A percentile compares a stretch with the other conserved stretches of the same genome.
These are phyloP conservation scores for Pestalotiopsis sp. DNA, from an alignment of 2,329 filamentous ascomycete genomes.

Conservation along the genomic window DNA sequence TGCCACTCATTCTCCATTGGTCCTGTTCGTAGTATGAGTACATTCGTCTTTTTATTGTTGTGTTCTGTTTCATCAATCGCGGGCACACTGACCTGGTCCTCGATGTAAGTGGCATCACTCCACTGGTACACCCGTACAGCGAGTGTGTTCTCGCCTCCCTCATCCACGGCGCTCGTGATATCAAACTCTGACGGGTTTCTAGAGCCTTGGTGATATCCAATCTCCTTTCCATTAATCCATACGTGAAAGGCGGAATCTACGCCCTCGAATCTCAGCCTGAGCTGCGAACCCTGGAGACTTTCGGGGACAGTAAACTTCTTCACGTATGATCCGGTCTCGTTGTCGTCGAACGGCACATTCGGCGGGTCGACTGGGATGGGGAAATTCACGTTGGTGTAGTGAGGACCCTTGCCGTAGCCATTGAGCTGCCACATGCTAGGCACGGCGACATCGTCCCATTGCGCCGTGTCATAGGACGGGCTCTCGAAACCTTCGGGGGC, in stretches of 20 bases:
- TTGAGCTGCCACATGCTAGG: slow-evolving; percentile 74
- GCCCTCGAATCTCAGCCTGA: slow-evolving; percentile 62
- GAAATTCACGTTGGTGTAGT: slow-evolving; percentile 71
- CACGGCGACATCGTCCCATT: slow-evolving; percentile 58
- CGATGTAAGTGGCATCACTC: slow-evolving; percentile 62
- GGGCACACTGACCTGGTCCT: slow-evolving; percentile 45
- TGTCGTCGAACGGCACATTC: slow-evolving; percentile 55
- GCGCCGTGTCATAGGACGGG: slow-evolving; percentile 25
- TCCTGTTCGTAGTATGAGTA: slow-evolving; percentile 35
- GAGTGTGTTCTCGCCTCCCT: slow-evolving; percentile 46
- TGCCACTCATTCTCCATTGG: slow-evolving; percentile 62
- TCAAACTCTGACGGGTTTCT: slow-evolving; percentile 66
- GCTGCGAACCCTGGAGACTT: slow-evolving; percentile 39
- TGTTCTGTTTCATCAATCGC: not conserved
- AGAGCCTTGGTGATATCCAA: slow-evolving; percentile 64
- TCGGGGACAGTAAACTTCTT: slow-evolving; percentile 49
- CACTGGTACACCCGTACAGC: slow-evolving; percentile 62
- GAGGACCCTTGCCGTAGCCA: slow-evolving; percentile 63
- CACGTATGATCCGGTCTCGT: slow-evolving; percentile 55
- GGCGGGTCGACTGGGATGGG: slow-evolving; percentile 67
- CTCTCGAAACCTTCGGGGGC: slow-evolving; percentile 35
- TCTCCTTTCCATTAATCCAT: slow-evolving; percentile 59
- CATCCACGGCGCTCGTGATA: slow-evolving; percentile 47
- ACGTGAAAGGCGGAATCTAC: slow-evolving; percentile 65
- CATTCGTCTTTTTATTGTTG: not conserved